These are phyloP conservation scores for Ogataea pini DNA, from an alignment of 805 yeast species.

Conservation along the genomic window DNA sequence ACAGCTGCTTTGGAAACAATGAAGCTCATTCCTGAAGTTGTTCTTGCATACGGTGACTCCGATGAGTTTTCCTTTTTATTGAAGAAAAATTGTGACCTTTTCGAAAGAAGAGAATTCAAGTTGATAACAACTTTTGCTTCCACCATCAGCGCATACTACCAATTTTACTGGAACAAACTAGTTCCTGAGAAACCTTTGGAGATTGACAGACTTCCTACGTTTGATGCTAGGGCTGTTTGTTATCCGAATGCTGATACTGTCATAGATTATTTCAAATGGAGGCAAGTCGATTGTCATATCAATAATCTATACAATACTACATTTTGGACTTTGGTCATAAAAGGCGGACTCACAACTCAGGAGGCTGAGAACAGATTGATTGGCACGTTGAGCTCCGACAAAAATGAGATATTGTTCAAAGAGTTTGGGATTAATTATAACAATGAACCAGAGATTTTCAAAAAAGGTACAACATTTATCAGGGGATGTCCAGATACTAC, in stretches of 20 bases:
- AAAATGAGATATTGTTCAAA: slow-evolving; percentile 80
- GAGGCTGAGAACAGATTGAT: slow-evolving; percentile 77
- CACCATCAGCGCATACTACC: slow-evolving; percentile 76
- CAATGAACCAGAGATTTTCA: slow-evolving; percentile 82
- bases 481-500: slow-evolving; percentile 41
- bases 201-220: slow-evolving; percentile 67
- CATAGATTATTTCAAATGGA: slow-evolving; percentile 87
- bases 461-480: slow-evolving; percentile 73
- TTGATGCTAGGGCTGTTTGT: slow-evolving; percentile 86
- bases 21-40: slow-evolving; percentile 65
- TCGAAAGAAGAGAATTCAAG: slow-evolving; percentile 82
- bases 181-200: slow-evolving; percentile 49
- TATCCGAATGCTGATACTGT: slow-evolving; percentile 68
- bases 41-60: slow-evolving; percentile 89
- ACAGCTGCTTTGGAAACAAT: slow-evolving; percentile 69
- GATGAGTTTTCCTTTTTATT: slow-evolving; percentile 91
- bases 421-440: slow-evolving; percentile 87
- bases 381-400: slow-evolving; percentile 82
- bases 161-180: slow-evolving; percentile 60
- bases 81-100: slow-evolving; percentile 60
- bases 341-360: slow-evolving; percentile 68
- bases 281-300: slow-evolving; percentile 96
- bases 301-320: slow-evolving; percentile 91
- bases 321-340: slow-evolving; percentile 80
- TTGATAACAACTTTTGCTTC: slow-evolving; percentile 80